Evolutionary conservation across 2,329 filamentous ascomycete species (phyloP).

Genomic region (Macroventuria anomochaeta): DNA sequence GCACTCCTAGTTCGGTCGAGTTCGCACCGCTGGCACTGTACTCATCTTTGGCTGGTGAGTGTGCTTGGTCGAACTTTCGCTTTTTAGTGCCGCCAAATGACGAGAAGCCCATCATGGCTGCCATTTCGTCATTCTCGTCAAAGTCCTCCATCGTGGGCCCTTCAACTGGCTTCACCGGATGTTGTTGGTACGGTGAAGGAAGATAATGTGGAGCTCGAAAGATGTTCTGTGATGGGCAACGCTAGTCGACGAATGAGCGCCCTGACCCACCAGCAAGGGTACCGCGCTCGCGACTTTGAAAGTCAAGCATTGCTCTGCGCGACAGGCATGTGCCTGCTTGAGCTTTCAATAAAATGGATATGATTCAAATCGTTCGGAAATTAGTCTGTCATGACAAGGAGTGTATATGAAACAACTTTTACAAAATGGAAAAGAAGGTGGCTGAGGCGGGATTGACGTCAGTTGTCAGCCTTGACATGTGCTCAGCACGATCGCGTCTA

Average conservation of each 20-base stretch:
- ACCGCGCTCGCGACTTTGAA: background rate
- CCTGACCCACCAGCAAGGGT: background rate
- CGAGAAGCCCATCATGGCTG: conserved; percentile 74
- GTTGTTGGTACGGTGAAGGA: background rate
- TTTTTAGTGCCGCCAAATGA: conserved; percentile 74
- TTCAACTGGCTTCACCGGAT: background rate
- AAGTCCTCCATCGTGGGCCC: conserved; percentile 24
- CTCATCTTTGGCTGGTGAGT: conserved; percentile 52
- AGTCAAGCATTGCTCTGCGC: background rate
- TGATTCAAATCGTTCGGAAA: background rate
- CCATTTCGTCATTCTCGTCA: conserved; percentile 60
- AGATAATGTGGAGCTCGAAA: background rate
- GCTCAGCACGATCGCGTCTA: conserved; percentile 11
- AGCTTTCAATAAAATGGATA: background rate
- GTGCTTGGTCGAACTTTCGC: conserved; percentile 68
- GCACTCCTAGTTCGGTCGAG: conserved; percentile 46
- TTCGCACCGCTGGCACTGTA: conserved; percentile 41
- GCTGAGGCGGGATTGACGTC: conserved; percentile 17
- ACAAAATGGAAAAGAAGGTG: conserved; percentile 1
- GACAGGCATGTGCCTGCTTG: conserved; percentile 2
- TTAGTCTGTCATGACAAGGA: background rate
- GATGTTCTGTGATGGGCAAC: background rate
- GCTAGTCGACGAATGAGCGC: conserved; percentile 9
- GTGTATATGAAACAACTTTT: background rate
- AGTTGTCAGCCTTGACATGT: conserved; percentile 11